A percentile compares a stretch with the other conserved stretches of the same genome.
Evolutionary conservation across 2,329 filamentous ascomycete genomes (phyloP).

Genomic region (Botrytis deweyae): DNA sequence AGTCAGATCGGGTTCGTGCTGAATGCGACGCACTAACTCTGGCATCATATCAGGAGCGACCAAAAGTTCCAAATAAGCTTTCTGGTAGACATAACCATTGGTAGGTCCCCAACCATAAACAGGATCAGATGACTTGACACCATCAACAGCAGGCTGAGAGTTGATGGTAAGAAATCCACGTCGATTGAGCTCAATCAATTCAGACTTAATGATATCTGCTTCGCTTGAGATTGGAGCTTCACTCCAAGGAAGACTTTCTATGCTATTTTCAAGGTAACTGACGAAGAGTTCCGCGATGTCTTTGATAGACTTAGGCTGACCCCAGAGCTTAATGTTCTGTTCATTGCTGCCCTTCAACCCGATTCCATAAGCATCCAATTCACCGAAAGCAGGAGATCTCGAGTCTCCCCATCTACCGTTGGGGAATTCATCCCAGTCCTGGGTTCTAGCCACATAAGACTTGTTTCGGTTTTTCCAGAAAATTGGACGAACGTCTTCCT

Average conservation of each 20-base stretch:
- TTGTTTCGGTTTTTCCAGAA: slow-evolving; percentile 98
- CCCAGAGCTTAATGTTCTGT: slow-evolving; percentile 94
- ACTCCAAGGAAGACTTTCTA: slow-evolving; percentile 89
- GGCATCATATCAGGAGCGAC: slow-evolving; percentile 77
- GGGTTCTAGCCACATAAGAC: slow-evolving; percentile 90
- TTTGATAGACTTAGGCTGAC: slow-evolving; percentile 73
- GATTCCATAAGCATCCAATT: slow-evolving; percentile 91
- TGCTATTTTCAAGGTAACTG: slow-evolving; percentile 75
- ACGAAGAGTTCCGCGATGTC: slow-evolving; percentile 85
- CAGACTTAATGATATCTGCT: slow-evolving; percentile 71
- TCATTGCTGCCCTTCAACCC: slow-evolving; percentile 93
- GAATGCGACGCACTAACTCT: slow-evolving; percentile 75
- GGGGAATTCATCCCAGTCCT: slow-evolving; percentile 98
- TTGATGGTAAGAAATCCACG: slow-evolving; percentile 93
- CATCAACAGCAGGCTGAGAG: slow-evolving; percentile 92
- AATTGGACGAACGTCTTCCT: slow-evolving; percentile 94
- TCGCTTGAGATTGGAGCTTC: slow-evolving; percentile 83
- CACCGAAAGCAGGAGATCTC: slow-evolving; percentile 91
- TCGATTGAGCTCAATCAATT: slow-evolving; percentile 78
- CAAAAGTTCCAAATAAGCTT: slow-evolving; percentile 91
- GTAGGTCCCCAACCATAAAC: slow-evolving; percentile 91
- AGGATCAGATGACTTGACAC: slow-evolving; percentile 81
- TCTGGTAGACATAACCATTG: slow-evolving; percentile 97
- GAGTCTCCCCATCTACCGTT: slow-evolving; percentile 99
- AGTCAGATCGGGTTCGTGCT: slow-evolving; percentile 76